Evolutionary conservation across 2,329 filamentous ascomycete genomes (phyloP), one percentile per base, ranked within the genome.

Genomic region (Sporothrix brunneoviolacea): DNA sequence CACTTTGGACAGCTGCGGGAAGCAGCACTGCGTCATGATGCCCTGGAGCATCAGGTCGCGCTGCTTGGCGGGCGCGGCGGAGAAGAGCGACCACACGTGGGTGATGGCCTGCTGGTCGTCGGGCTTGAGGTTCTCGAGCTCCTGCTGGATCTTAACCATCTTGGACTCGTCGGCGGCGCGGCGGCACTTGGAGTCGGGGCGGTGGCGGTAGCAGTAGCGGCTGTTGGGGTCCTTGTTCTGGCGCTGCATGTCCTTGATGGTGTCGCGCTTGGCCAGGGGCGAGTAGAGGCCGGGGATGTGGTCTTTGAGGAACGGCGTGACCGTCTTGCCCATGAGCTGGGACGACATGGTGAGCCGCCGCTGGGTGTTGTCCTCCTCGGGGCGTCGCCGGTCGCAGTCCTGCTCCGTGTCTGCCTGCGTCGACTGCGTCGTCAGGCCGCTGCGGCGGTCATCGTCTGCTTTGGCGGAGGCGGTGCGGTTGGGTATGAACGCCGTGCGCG

Each of bases 51-150:
- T 97, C 53, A 98, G 77, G 56, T 95, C 91, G 59, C 93, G 84
- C 63, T 97, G 91, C 65, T 94, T 95, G 9, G 89, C 80, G 0
- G 93, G 93, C 0, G 93, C 91, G 35, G 93, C 93, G 0, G 91
- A 97, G 72, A 98, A 98, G 42, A 97, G 76, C 0, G 91, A 95
- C 93, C 93, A 98, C 50, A 97, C 91, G 62, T 96, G 91, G 30
- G 91, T 89, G 61, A 98, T 96, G 62, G 88, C 91, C 69, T 96
- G 89, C 68, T 95, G 90, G 65, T 98, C 93, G 57, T 80, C 83
- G 55, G 86, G 80, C 5, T 90, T 85, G 30, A 96, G 78, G 41
- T 79, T 83, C 60, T 91, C 86, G 47, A 97, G 80, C 67, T 93
- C 86, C 84, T 91, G 55, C 65, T 98, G 93, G 55, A 98, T 80